phyloP scores from a whole-genome alignment of 2,329 filamentous ascomycete genomes.

The Fusarium sp. region DNA sequence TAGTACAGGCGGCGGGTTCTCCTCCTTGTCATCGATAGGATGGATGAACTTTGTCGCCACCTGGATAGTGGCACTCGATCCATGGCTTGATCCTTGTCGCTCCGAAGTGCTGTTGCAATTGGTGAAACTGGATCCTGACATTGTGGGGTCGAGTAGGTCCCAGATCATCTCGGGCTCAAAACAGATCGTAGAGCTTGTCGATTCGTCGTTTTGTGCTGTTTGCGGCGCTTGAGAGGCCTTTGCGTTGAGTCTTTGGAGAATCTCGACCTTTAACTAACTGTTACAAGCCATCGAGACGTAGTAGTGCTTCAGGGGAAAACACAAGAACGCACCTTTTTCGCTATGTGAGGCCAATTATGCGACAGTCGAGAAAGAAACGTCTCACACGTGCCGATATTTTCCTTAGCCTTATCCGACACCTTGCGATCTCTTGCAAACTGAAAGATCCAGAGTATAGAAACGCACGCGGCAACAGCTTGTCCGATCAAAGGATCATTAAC shows the following conservation, averaged over 20 bases:
- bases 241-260: constrained; percentile 29
- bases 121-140: constrained; percentile 1
- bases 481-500: constrained; percentile 40
- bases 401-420: constrained; percentile 32
- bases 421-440: constrained; percentile 40
- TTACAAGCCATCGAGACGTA: rapidly evolving
- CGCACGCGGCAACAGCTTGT: constrained; percentile 34
- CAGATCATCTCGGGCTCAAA: constrained; percentile 42
- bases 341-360: constrained; percentile 35
- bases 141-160: constrained; percentile 35
- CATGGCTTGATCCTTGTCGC: not conserved
- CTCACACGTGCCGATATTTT: constrained; percentile 35
- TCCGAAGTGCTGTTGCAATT: not conserved
- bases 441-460: constrained; percentile 42
- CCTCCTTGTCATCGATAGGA: constrained; percentile 19
- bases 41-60: constrained; percentile 44
- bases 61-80: constrained; percentile 35
- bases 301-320: rapidly evolving
- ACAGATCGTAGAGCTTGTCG: constrained; percentile 15
- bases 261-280: constrained; percentile 1
- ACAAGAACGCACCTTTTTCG: constrained; percentile 29
- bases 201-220: not conserved
- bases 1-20: not conserved
- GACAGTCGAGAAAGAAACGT: constrained; percentile 14
- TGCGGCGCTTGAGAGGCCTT: constrained; percentile 21